Percentiles rank a stretch among this genome's conserved stretches.
phyloP scores from a whole-genome alignment of 2,329 filamentous ascomycete genomes.

The Penicillium occitanis region DNA sequence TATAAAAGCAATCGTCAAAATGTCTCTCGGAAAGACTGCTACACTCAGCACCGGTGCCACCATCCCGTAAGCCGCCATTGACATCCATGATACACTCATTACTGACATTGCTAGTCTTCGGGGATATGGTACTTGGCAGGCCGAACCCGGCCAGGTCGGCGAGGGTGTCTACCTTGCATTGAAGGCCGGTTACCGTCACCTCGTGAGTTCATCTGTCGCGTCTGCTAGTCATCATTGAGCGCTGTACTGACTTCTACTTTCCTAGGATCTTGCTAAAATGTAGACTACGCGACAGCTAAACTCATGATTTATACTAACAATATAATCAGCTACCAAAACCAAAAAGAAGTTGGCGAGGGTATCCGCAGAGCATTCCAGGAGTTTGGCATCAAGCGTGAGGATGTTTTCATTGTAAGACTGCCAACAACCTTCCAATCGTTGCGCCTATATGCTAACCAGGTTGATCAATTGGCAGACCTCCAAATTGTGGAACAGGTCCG shows the following conservation, averaged over 20 bases:
- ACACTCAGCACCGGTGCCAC: conserved; percentile 40
- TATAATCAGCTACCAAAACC: conserved; percentile 38
- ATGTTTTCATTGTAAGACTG: conserved; percentile 41
- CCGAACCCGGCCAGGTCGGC: conserved; percentile 41
- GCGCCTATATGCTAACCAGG: not conserved
- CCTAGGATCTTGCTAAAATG: conserved; percentile 42
- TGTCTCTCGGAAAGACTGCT: conserved; percentile 44
- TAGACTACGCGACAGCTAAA: conserved; percentile 19
- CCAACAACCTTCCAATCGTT: not conserved
- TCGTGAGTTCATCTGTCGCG: conserved; percentile 29
- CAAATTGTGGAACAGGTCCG: conserved; percentile 61
- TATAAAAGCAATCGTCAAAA: conserved; percentile 24
- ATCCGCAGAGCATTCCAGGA: conserved; percentile 39
- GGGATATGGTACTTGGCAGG: conserved; percentile 45
- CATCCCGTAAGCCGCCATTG: conserved; percentile 35
- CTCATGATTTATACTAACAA: not conserved
- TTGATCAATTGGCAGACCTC: conserved; percentile 44
- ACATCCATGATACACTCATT: not conserved
- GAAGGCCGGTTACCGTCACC: conserved; percentile 43
- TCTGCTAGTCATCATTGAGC: conserved; percentile 15
- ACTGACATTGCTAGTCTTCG: conserved; percentile 31
- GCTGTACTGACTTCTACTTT: conserved; percentile 22
- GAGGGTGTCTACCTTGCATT: conserved; percentile 42
- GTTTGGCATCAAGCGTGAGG: conserved; percentile 42
- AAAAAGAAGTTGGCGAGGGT: conserved; percentile 37